Evolutionary conservation across 2,329 filamentous ascomycete species (phyloP).

Genomic region (Phaeosphaeriaceae sp.): DNA sequence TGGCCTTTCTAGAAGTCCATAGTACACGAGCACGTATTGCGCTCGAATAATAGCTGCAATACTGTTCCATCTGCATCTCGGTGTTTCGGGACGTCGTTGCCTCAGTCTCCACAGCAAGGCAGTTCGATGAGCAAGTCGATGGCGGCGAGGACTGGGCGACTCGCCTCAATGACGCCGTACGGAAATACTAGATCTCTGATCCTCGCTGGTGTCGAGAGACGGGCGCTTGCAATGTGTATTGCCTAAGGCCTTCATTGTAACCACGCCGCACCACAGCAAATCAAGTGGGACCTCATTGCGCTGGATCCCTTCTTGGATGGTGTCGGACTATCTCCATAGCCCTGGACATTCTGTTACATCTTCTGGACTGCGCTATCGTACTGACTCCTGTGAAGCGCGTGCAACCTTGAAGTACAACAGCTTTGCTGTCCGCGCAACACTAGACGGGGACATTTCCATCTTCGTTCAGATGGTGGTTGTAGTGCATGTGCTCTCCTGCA

Average conservation of each 20-base stretch:
- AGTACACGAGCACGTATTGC: constrained; percentile 12
- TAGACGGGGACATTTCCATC: constrained; percentile 3
- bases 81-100: neutral
- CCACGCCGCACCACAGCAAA: too few relatives aligned
- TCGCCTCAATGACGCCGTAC: too few relatives aligned
- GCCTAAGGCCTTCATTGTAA: too few relatives aligned
- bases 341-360: too few relatives aligned
- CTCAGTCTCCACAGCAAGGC: neutral
- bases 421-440: constrained; percentile 6
- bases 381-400: constrained; percentile 2
- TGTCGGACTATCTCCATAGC: too few relatives aligned
- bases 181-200: too few relatives aligned
- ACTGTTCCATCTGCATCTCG: constrained; percentile 9
- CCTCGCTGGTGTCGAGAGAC: too few relatives aligned
- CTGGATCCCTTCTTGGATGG: too few relatives aligned
- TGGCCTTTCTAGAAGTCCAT: constrained; percentile 8
- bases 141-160: neutral
- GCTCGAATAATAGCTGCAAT: constrained; percentile 14
- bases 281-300: too few relatives aligned
- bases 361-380: too few relatives aligned
- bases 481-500: constrained; percentile 5
- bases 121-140: neutral
- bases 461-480: neutral
- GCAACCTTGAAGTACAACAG: constrained; percentile 20
- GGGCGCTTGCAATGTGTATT: too few relatives aligned